phyloP scores from a whole-genome alignment of 2,329 filamentous ascomycete species.

The Elsinoe arachidis region DNA sequence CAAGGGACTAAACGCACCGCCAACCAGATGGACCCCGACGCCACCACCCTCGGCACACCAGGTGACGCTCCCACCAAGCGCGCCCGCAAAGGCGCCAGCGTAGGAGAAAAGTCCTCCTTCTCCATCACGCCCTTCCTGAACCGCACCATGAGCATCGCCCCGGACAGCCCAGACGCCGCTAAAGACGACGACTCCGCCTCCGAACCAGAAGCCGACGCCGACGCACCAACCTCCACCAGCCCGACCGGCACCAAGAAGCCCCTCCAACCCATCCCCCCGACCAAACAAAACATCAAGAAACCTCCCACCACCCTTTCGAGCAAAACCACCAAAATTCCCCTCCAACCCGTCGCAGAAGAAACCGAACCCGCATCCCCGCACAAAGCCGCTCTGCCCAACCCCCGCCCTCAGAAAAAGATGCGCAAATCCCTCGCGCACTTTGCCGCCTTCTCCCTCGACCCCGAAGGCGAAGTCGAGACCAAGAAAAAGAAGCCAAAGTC shows the following conservation, averaged over 20 bases:
- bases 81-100: slow-evolving; percentile 45
- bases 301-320: slow-evolving; percentile 31
- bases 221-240: slow-evolving; percentile 22
- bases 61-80: slow-evolving; percentile 41
- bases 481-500: slow-evolving; percentile 27
- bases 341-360: slow-evolving; percentile 37
- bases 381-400: slow-evolving; percentile 31
- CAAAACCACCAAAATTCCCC: slow-evolving; percentile 29
- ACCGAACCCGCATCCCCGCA: slow-evolving; percentile 31
- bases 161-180: slow-evolving; percentile 24
- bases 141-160: slow-evolving; percentile 54
- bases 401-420: slow-evolving; percentile 30
- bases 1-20: slow-evolving; percentile 35
- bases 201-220: slow-evolving; percentile 24
- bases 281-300: slow-evolving; percentile 32
- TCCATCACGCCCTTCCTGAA: slow-evolving; percentile 93
- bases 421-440: slow-evolving; percentile 43
- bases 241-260: slow-evolving; percentile 31
- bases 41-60: slow-evolving; percentile 40
- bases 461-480: slow-evolving; percentile 22
- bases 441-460: slow-evolving; percentile 26
- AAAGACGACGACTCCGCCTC: slow-evolving; percentile 14
- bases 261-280: slow-evolving; percentile 37
- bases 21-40: slow-evolving; percentile 38
- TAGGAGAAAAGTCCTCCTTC: slow-evolving; percentile 84